Percentiles rank a stretch among this genome's conserved stretches.
These are phyloP conservation scores for Gonapodya sp. DNA, from an alignment of 192 early-diverging fungal species.

Conservation along the genomic window DNA sequence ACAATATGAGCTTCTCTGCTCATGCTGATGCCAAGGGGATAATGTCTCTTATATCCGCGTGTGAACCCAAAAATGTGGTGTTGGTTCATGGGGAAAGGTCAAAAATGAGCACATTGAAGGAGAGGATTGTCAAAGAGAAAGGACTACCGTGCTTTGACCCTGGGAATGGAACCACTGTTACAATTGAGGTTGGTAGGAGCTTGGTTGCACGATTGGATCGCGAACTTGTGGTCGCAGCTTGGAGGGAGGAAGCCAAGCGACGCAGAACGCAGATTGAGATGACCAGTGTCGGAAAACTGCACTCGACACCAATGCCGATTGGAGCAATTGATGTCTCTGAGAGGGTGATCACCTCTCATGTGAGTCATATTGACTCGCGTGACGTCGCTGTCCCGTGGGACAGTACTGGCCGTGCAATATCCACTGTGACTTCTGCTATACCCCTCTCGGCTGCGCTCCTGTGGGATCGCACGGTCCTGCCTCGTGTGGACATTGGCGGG, in stretches of 20 bases:
- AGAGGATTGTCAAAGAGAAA: slow-evolving; percentile 72
- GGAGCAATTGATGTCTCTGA: neutral
- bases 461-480: neutral
- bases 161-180: slow-evolving; percentile 70
- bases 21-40: slow-evolving; percentile 98
- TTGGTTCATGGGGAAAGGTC: slow-evolving; percentile 90
- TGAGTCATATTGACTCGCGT: neutral
- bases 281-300: neutral
- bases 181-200: neutral
- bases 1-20: slow-evolving; percentile 91
- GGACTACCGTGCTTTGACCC: slow-evolving; percentile 77
- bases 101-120: slow-evolving; percentile 76
- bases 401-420: neutral
- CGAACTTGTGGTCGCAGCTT: neutral
- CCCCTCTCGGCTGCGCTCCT: neutral
- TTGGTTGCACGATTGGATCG: neutral
- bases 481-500: neutral
- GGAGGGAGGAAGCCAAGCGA: neutral
- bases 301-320: neutral
- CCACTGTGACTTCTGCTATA: neutral
- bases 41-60: slow-evolving; percentile 86
- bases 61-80: slow-evolving; percentile 73
- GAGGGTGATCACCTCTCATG: neutral
- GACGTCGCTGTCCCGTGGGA: too few relatives aligned
- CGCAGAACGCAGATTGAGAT: neutral